Conservation (phyloP, 2,329 filamentous ascomycete genomes). For the Nemania sp. region DNA sequence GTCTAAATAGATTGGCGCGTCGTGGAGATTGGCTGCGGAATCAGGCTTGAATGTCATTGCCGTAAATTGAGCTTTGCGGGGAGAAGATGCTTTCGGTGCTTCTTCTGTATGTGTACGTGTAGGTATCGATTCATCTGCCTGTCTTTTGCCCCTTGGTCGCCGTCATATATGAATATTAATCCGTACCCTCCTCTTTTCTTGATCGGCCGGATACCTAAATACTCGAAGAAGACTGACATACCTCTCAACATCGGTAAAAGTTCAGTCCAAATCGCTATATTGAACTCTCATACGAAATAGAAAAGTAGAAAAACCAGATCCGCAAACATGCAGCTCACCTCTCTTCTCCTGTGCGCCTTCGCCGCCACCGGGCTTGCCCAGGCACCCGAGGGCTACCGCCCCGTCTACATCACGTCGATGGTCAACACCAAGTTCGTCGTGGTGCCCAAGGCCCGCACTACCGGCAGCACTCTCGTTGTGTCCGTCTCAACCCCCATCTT, state of each 20-base stretch:
- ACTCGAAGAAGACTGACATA: background rate
- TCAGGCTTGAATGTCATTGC: conserved; percentile 31
- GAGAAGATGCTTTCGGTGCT: too few species aligned
- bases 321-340: conserved; percentile 35
- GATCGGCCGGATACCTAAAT: background rate
- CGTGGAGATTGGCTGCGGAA: conserved; percentile 28
- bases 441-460: conserved; percentile 39
- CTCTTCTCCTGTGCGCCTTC: conserved; percentile 39
- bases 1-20: conserved; percentile 31
- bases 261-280: background rate
- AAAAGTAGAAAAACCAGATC: conserved; percentile 25
- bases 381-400: conserved; percentile 44
- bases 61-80: conserved; percentile 29
- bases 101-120: too few species aligned
- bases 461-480: conserved; percentile 43
- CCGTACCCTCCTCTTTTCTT: conserved; percentile 1
- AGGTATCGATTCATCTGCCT: background rate
- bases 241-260: background rate
- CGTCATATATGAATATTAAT: conserved; percentile 18
- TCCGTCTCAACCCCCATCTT: conserved; percentile 28
- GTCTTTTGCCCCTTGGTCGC: background rate
- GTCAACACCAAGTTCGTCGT: conserved; percentile 47
- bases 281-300: background rate
- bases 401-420: conserved; percentile 45
- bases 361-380: conserved; percentile 42